These are phyloP conservation scores for Amorphotheca resinae DNA, from an alignment of 495 filamentous ascomycete species.

Conservation along the genomic window DNA sequence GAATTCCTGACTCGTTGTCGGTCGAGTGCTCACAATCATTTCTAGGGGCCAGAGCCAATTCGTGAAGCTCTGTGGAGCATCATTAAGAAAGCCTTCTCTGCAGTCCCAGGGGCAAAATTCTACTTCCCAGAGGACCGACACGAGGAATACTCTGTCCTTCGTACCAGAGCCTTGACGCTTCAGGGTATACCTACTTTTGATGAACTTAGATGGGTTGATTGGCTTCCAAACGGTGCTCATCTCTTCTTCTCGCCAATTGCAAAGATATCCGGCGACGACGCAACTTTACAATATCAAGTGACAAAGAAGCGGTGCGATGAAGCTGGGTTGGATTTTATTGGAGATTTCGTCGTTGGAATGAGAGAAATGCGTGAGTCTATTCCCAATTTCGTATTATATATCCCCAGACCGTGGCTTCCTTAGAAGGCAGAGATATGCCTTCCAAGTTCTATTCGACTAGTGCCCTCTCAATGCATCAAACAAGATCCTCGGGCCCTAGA, in stretches of 20 bases:
- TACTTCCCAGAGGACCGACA: constrained; percentile 30
- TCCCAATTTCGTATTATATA: neutral
- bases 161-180: constrained; percentile 26
- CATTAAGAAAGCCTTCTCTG: constrained; percentile 34
- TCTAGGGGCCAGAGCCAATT: constrained; percentile 27
- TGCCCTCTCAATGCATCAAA: too few relatives aligned
- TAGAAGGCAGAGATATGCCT: too few relatives aligned
- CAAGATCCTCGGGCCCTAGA: too few relatives aligned
- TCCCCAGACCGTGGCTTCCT: neutral
- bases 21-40: neutral
- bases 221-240: constrained; percentile 43
- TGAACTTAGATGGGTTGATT: constrained; percentile 44
- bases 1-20: neutral
- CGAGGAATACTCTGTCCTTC: constrained; percentile 27
- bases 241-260: constrained; percentile 45
- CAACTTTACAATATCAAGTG: constrained; percentile 31
- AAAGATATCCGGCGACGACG: constrained; percentile 38
- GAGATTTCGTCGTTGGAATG: constrained; percentile 36
- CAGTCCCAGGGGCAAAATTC: constrained; percentile 32
- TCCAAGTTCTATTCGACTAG: too few relatives aligned
- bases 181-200: constrained; percentile 35
- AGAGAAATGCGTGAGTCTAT: constrained; percentile 35
- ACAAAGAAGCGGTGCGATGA: constrained; percentile 26
- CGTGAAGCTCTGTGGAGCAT: constrained; percentile 30
- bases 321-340: constrained; percentile 39